phyloP scores from a whole-genome alignment of 176 grass and related monocot genomes.

The Raddia distichophylla region DNA sequence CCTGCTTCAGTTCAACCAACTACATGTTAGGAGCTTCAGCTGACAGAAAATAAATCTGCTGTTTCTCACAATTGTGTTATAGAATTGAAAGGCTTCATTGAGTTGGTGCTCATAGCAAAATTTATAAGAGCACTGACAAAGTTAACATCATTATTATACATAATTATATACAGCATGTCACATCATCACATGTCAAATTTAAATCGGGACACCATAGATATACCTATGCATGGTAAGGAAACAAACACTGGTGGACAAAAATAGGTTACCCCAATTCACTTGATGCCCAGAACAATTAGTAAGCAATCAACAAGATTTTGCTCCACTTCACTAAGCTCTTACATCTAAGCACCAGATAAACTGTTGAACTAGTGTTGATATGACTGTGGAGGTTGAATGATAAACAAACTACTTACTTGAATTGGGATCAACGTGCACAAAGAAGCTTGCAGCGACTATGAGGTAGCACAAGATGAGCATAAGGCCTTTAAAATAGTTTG shows the following conservation, averaged over 20 bases:
- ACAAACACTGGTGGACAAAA: neutral
- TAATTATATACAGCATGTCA: neutral
- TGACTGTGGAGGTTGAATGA: slow-evolving; percentile 23
- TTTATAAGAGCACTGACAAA: neutral
- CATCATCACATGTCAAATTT: neutral
- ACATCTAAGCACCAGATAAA: slow-evolving; percentile 14
- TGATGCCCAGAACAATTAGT: neutral
- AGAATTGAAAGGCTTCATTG: neutral
- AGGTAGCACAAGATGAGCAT: slow-evolving; percentile 92
- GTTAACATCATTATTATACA: neutral
- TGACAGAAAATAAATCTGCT: slow-evolving; percentile 10
- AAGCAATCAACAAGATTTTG: neutral
- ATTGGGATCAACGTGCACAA: slow-evolving; percentile 81
- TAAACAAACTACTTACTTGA: slow-evolving; percentile 52
- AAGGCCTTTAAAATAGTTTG: slow-evolving; percentile 91
- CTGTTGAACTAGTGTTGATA: neutral
- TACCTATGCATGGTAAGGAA: neutral
- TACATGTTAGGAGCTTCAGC: too few species aligned
- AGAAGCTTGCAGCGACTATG: slow-evolving; percentile 87
- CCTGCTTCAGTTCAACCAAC: slow-evolving; percentile 36
- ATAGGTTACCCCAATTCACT: neutral
- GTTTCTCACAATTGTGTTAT: neutral
- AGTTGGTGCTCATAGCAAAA: slow-evolving; percentile 2
- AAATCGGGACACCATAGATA: neutral
- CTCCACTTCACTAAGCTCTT: slow-evolving; percentile 4